Evolutionary conservation across 768 basidiomycete species (phyloP).

Genomic region (Auricularia cornea): DNA sequence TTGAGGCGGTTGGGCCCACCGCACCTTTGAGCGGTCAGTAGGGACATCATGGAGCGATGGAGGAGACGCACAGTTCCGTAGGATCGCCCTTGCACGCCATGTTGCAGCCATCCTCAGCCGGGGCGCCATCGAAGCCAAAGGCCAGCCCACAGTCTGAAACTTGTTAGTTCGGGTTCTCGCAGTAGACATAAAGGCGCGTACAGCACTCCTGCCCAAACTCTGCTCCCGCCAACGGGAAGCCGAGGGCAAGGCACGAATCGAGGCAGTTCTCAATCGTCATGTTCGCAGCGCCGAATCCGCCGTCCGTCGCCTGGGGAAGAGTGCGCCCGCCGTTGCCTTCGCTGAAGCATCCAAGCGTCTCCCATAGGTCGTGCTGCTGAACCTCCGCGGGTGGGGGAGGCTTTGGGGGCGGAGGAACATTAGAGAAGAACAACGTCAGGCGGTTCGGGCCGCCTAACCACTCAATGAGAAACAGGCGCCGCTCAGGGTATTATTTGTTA

Average conservation of each 20-base stretch:
- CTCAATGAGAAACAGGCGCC: constrained; percentile 7
- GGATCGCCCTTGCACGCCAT: constrained; percentile 59
- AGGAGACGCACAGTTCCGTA: constrained; percentile 35
- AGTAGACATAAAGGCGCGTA: constrained; percentile 20
- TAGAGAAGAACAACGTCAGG: constrained; percentile 55
- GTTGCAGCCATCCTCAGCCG: constrained; percentile 47
- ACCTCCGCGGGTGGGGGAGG: constrained; percentile 38
- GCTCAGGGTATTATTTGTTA: too few species aligned
- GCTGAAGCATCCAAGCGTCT: constrained; percentile 54
- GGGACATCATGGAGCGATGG: not conserved
- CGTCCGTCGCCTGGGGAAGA: constrained; percentile 20
- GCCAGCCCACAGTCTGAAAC: constrained; percentile 41
- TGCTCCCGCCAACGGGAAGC: constrained; percentile 30
- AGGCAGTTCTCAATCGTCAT: constrained; percentile 53
- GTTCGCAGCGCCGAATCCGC: constrained; percentile 29
- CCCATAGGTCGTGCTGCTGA: constrained; percentile 53
- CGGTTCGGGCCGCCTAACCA: constrained; percentile 54
- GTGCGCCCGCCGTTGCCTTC: constrained; percentile 28
- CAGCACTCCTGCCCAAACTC: constrained; percentile 48
- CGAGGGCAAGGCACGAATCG: constrained; percentile 49
- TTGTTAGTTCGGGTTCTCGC: constrained; percentile 3
- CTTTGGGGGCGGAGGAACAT: constrained; percentile 46
- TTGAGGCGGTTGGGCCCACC: constrained; percentile 64
- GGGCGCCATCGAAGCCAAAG: constrained; percentile 40
- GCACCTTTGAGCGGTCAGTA: constrained; percentile 26